A percentile compares a stretch with the other conserved stretches of the same genome.
These are phyloP conservation scores for Schizothecium vesticola DNA, from an alignment of 495 filamentous ascomycete species.

Conservation along the genomic window DNA sequence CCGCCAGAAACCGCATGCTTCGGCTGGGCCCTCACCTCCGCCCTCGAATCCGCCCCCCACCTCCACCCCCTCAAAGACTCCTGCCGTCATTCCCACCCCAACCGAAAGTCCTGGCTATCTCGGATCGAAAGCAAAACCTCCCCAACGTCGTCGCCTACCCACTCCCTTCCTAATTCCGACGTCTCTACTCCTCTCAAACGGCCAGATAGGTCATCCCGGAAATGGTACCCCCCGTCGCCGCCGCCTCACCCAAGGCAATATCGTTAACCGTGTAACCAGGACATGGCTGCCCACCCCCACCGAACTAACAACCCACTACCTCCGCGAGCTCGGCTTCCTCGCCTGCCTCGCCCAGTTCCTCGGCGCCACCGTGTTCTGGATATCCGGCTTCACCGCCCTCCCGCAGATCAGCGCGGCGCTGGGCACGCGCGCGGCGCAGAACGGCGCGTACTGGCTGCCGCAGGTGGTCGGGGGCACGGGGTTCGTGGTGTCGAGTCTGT, in stretches of 20 bases:
- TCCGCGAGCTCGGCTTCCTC: slow-evolving; percentile 60
- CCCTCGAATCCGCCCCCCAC: slow-evolving; percentile 31
- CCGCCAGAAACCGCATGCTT: slow-evolving; percentile 52
- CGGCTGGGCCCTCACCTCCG: slow-evolving; percentile 61
- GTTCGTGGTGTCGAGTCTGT: slow-evolving; percentile 53
- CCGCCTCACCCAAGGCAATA: not conserved
- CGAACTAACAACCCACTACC: slow-evolving; percentile 57
- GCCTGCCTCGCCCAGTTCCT: slow-evolving; percentile 56
- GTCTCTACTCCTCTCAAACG: not conserved
- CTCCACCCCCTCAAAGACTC: slow-evolving; percentile 27
- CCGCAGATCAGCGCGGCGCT: slow-evolving; percentile 51
- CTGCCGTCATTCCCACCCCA: slow-evolving; percentile 53
- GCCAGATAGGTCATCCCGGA: not conserved
- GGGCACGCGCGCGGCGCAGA: slow-evolving; percentile 21
- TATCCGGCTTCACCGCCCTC: slow-evolving; percentile 59
- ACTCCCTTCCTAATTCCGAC: not conserved
- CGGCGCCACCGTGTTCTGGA: slow-evolving; percentile 64
- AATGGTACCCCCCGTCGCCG: not conserved
- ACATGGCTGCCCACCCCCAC: slow-evolving; percentile 55
- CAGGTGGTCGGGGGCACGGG: slow-evolving; percentile 62
- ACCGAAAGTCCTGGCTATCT: slow-evolving; percentile 10
- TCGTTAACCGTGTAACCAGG: slow-evolving; percentile 31
- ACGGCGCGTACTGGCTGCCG: slow-evolving; percentile 62
- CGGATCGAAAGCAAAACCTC: not conserved
- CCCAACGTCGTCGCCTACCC: not conserved